phyloP scores from a whole-genome alignment of 1,284 basidiomycete genomes.

The Ustilago hordei region DNA sequence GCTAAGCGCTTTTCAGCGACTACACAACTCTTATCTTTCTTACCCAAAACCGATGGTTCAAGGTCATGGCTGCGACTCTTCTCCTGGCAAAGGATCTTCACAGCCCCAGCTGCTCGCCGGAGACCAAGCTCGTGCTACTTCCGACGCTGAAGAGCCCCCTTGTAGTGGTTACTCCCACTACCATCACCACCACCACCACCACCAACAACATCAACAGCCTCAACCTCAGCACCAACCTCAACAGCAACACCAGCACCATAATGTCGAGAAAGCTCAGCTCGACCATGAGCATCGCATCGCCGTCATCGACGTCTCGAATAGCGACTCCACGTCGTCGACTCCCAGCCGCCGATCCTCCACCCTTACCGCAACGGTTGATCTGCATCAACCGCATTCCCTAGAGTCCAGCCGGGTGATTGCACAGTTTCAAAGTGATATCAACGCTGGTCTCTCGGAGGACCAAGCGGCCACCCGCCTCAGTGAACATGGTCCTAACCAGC shows the following conservation, averaged over 20 bases:
- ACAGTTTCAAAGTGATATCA: slow-evolving; percentile 48
- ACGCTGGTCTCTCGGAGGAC: slow-evolving; percentile 45
- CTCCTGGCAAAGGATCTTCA: slow-evolving; percentile 56
- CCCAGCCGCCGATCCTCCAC: slow-evolving; percentile 51
- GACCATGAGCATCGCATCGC: slow-evolving; percentile 30
- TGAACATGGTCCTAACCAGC: slow-evolving; percentile 53
- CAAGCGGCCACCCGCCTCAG: slow-evolving; percentile 44
- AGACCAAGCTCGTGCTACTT: slow-evolving; percentile 37
- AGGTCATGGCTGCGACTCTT: slow-evolving; percentile 49
- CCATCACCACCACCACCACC: slow-evolving; percentile 19
- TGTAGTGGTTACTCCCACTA: slow-evolving; percentile 60
- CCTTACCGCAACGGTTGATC: slow-evolving; percentile 50
- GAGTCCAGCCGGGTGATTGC: slow-evolving; percentile 39
- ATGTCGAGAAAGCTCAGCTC: slow-evolving; percentile 33
- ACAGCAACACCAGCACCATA: slow-evolving; percentile 20
- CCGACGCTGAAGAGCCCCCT: slow-evolving; percentile 56
- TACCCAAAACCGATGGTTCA: slow-evolving; percentile 54
- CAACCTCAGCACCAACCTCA: slow-evolving; percentile 22
- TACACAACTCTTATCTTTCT: slow-evolving; percentile 6
- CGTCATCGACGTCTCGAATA: slow-evolving; percentile 35
- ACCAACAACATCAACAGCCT: slow-evolving; percentile 21
- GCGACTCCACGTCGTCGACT: slow-evolving; percentile 29
- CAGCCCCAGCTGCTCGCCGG: slow-evolving; percentile 46
- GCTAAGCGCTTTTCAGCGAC: slow-evolving; percentile 14
- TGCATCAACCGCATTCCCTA: slow-evolving; percentile 65